phyloP scores from a whole-genome alignment of 129 eudicot genomes.

The Tagetes patula region DNA sequence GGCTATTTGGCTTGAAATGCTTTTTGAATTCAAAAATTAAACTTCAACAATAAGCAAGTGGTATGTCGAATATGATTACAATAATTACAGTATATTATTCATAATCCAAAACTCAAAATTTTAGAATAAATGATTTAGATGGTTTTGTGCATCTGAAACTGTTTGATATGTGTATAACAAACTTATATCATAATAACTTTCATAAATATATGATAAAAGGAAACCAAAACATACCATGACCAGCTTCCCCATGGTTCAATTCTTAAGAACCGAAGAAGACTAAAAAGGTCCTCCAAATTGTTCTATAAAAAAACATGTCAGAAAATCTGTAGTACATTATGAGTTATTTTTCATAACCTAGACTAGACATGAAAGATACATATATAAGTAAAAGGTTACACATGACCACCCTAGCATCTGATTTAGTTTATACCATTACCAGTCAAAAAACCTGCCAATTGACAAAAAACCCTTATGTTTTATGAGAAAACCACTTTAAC shows the following conservation, averaged over 20 bases:
- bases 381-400: conserved; percentile 13
- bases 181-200: background rate
- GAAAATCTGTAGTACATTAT: conserved; percentile 19
- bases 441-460: background rate
- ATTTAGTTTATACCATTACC: background rate
- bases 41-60: background rate
- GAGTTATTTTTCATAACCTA: background rate
- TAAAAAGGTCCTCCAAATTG: conserved; percentile 87
- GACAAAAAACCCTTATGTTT: background rate
- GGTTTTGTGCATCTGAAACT: background rate
- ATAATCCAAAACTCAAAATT: background rate
- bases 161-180: background rate
- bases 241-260: conserved; percentile 99
- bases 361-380: background rate
- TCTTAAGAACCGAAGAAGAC: conserved; percentile 90
- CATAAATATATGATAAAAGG: background rate
- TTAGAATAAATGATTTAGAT: background rate
- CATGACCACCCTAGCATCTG: background rate
- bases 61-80: background rate
- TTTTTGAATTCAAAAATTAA: background rate
- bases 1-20: background rate
- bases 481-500: background rate
- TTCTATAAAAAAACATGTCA: conserved; percentile 60
- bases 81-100: background rate
- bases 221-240: conserved; percentile 69